phyloP scores from a whole-genome alignment of 2,329 filamentous ascomycete species.

The Amesomyces nigricolor region DNA sequence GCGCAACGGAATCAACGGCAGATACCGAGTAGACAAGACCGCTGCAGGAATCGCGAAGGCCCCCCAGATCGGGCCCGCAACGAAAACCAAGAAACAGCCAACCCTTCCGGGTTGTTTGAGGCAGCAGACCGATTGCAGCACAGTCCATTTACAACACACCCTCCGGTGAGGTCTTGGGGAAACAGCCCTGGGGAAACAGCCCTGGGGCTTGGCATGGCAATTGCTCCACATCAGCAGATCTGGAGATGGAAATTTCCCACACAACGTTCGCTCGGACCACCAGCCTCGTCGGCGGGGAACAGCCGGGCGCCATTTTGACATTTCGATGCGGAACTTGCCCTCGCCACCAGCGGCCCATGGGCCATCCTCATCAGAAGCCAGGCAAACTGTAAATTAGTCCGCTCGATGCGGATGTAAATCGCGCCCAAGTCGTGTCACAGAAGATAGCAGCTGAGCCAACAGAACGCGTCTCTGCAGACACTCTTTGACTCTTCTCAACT shows the following conservation, averaged over 20 bases:
- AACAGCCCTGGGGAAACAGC: neutral
- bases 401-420: neutral
- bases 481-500: too few species aligned
- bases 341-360: neutral
- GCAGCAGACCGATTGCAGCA: neutral
- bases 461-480: too few species aligned
- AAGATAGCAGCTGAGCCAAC: neutral
- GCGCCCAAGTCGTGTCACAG: neutral
- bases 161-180: neutral
- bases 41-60: too few species aligned
- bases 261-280: neutral
- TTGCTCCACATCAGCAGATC: slow-evolving; percentile 3
- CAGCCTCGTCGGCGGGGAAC: neutral
- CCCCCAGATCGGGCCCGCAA: too few species aligned
- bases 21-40: too few species aligned
- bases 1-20: too few species aligned
- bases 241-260: neutral
- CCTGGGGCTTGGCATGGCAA: neutral
- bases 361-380: neutral
- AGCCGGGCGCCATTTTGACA: neutral
- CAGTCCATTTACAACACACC: neutral
- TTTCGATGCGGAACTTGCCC: neutral
- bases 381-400: neutral
- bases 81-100: too few species aligned
- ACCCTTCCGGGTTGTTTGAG: too few species aligned